Conservation (phyloP, 2,329 filamentous ascomycete species). For the Fusarium multiceps region DNA sequence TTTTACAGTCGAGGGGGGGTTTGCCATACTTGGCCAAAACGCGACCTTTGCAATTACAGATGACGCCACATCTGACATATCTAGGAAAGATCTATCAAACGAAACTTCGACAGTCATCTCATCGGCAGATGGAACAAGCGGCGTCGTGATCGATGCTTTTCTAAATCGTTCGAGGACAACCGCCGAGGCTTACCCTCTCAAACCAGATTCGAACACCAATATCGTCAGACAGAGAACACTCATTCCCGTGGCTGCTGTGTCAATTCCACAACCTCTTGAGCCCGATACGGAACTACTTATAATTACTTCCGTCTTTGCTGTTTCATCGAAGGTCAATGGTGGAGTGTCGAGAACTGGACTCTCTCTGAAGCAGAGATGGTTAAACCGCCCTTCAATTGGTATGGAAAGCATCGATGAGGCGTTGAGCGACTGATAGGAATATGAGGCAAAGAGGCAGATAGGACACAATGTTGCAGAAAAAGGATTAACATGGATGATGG, state of each 20-base stretch:
- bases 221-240: conserved; percentile 29
- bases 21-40: conserved; percentile 27
- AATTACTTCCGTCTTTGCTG: conserved; percentile 18
- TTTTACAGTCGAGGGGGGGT: conserved; percentile 33
- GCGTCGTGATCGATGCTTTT: neutral
- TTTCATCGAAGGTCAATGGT: neutral
- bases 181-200: conserved; percentile 14
- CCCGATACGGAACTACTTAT: neutral
- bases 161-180: rapidly evolving
- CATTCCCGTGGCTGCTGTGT: conserved; percentile 16
- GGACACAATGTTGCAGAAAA: neutral
- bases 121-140: conserved; percentile 21
- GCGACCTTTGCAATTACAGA: rapidly evolving
- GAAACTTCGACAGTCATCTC: conserved; percentile 7
- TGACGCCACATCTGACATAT: neutral
- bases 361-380: conserved; percentile 18
- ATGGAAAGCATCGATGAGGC: neutral
- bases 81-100: conserved; percentile 7
- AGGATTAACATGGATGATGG: neutral
- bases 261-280: neutral
- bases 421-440: neutral
- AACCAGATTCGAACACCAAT: conserved; percentile 39
- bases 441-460: neutral
- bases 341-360: rapidly evolving
- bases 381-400: neutral